These are phyloP conservation scores for Myxozyma lipomycoides DNA, from an alignment of 805 yeast species.

Conservation along the genomic window DNA sequence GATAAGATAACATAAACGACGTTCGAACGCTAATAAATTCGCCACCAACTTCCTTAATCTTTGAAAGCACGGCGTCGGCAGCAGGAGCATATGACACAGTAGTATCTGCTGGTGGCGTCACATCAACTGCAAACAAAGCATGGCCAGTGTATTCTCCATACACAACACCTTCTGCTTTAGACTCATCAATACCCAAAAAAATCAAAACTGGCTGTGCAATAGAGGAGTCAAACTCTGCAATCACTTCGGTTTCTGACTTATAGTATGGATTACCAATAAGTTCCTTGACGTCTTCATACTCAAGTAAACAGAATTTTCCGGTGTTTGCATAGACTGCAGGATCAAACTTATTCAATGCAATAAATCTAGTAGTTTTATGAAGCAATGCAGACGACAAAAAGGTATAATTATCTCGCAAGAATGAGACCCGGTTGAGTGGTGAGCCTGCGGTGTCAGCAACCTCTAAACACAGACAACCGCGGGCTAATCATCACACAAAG, in stretches of 20 bases:
- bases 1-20: conserved; percentile 14
- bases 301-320: conserved; percentile 36
- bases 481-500: too few species aligned
- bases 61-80: conserved; percentile 4
- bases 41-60: conserved; percentile 19
- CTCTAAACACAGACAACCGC: too few species aligned
- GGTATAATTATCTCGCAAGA: conserved; percentile 52
- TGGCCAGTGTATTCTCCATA: conserved; percentile 35
- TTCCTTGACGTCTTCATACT: conserved; percentile 36
- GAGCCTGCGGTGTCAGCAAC: conserved; percentile 52
- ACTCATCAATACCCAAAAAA: conserved; percentile 49
- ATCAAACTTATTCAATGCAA: conserved; percentile 40
- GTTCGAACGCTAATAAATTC: conserved; percentile 10
- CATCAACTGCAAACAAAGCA: conserved; percentile 42
- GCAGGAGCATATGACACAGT: conserved; percentile 1
- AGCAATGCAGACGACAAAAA: conserved; percentile 47
- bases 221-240: conserved; percentile 38
- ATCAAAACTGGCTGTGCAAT: conserved; percentile 33
- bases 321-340: conserved; percentile 20
- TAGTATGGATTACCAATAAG: conserved; percentile 39
- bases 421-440: conserved; percentile 61
- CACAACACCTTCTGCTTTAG: conserved; percentile 23
- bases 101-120: conserved; percentile 21
- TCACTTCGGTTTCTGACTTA: conserved; percentile 29
- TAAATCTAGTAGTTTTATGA: conserved; percentile 48